Conservation (phyloP, 805 yeast species). For the Sugiyamaella smithiae region DNA sequence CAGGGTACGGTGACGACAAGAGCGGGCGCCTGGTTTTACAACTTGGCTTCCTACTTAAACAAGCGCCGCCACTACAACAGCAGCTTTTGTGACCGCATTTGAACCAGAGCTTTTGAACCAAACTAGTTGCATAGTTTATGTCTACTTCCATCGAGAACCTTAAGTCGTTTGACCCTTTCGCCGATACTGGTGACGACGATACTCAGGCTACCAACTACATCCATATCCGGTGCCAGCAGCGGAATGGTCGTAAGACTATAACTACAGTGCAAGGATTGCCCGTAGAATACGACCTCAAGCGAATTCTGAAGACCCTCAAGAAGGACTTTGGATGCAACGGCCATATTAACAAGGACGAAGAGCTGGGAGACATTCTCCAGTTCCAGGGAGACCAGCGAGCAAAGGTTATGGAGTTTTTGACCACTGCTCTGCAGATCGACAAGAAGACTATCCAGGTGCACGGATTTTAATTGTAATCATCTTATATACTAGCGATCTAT, state of each 20-base stretch:
- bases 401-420: constrained; percentile 89
- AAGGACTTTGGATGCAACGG: constrained; percentile 99
- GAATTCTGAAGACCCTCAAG: constrained; percentile 88
- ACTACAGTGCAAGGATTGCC: constrained; percentile 99
- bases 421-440: constrained; percentile 79
- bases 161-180: constrained; percentile 77
- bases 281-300: constrained; percentile 88
- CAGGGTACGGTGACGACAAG: neutral
- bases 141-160: constrained; percentile 77
- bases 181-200: constrained; percentile 99
- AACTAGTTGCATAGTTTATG: too few relatives aligned
- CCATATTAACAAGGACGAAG: constrained; percentile 93
- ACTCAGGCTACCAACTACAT: constrained; percentile 93
- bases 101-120: too few relatives aligned
- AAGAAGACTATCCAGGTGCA: constrained; percentile 97
- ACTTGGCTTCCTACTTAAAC: neutral
- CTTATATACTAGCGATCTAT: neutral
- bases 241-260: constrained; percentile 98
- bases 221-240: constrained; percentile 97
- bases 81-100: neutral
- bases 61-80: neutral
- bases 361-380: constrained; percentile 95
- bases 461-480: constrained; percentile 66
- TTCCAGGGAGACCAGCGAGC: constrained; percentile 99
- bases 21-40: constrained; percentile 1